A percentile compares a stretch with the other conserved stretches of the same genome.
phyloP scores from a whole-genome alignment of 345 rosid species.

The Geranium brycei region DNA sequence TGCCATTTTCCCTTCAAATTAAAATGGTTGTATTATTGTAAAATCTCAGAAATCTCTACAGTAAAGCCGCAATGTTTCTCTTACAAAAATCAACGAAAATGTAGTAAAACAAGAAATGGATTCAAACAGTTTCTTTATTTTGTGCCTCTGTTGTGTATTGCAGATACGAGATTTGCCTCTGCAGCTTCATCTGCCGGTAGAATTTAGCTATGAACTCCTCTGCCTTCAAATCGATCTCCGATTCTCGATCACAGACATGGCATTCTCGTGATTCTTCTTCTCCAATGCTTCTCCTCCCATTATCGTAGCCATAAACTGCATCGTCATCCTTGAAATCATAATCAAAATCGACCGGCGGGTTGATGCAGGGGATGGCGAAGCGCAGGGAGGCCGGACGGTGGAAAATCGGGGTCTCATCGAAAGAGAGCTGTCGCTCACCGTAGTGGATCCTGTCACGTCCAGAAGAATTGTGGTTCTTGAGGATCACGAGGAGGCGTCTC shows the following conservation, averaged over 20 bases:
- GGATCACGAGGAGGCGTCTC: conserved; percentile 35
- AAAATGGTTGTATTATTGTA: no score
- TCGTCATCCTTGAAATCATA: conserved; percentile 27
- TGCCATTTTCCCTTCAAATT: no score
- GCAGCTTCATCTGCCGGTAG: conserved; percentile 9
- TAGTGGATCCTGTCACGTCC: conserved; percentile 18
- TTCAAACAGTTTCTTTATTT: neutral
- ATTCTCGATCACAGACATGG: neutral
- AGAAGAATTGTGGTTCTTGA: conserved; percentile 21
- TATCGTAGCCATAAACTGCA: conserved; percentile 13
- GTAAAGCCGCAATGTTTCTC: neutral
- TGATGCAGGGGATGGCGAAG: conserved; percentile 52
- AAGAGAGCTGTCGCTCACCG: conserved; percentile 63
- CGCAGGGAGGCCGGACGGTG: conserved; percentile 46
- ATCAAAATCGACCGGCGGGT: conserved; percentile 33
- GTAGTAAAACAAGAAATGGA: neutral
- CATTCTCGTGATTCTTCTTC: neutral
- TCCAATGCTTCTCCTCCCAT: conserved; percentile 9
- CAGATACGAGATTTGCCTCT: conserved; percentile 1
- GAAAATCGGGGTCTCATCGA: conserved; percentile 67
- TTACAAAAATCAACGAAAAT: neutral
- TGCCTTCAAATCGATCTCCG: conserved; percentile 8
- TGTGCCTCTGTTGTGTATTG: neutral
- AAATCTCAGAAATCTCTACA: neutral
- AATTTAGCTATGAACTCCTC: conserved; percentile 11